phyloP scores from a whole-genome alignment of 352 stramenopile genomes.

The Phytopythium mirpurense region DNA sequence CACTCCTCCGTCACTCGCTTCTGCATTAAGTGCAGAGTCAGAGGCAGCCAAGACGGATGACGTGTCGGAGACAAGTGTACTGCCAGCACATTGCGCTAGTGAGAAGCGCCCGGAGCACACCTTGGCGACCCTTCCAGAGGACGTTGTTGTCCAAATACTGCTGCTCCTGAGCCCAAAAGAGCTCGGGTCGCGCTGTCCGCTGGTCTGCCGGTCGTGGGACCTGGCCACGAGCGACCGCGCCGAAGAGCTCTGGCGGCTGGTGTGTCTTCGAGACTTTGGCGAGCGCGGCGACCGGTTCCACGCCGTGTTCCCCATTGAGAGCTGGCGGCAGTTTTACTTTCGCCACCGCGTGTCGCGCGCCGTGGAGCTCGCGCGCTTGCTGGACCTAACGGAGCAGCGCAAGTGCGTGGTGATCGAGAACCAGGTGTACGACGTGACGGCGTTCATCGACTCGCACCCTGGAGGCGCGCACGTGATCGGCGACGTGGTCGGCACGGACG shows the following conservation, averaged over 20 bases:
- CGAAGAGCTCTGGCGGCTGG: conserved; percentile 37
- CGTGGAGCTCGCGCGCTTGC: conserved; percentile 52
- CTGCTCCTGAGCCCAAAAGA: conserved; percentile 44
- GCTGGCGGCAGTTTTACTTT: conserved; percentile 72
- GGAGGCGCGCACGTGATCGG: conserved; percentile 66
- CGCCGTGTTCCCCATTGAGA: conserved; percentile 43
- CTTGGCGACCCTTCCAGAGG: conserved; percentile 25
- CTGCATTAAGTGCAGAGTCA: neutral
- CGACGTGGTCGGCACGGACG: conserved; percentile 65
- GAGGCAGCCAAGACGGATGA: neutral
- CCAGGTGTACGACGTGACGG: conserved; percentile 62
- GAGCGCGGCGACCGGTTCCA: conserved; percentile 46
- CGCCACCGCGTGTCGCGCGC: conserved; percentile 56
- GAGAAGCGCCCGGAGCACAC: neutral
- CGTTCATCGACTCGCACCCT: conserved; percentile 61
- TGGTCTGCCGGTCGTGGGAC: conserved; percentile 42
- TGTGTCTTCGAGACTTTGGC: conserved; percentile 52
- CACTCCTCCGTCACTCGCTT: neutral
- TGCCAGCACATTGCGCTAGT: neutral
- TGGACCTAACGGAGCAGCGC: conserved; percentile 27
- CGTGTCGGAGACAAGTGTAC: neutral
- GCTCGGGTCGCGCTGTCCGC: conserved; percentile 24
- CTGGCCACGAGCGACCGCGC: conserved; percentile 21
- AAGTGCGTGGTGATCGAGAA: conserved; percentile 61
- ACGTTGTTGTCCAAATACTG: conserved; percentile 48